These are phyloP conservation scores for Botrytis deweyae DNA, from an alignment of 2,329 filamentous ascomycete genomes.

Conservation along the genomic window DNA sequence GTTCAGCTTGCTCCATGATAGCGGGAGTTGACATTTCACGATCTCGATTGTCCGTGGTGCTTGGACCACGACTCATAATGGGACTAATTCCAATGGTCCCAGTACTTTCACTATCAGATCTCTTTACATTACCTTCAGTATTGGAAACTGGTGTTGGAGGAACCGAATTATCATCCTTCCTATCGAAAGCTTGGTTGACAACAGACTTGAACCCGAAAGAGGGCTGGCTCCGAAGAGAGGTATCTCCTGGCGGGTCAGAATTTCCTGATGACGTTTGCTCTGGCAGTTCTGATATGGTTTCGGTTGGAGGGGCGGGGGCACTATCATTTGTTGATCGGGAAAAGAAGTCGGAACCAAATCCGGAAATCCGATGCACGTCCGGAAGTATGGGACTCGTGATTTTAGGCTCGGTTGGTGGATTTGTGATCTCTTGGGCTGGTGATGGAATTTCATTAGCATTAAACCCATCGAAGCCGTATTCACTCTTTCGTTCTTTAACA, in stretches of 20 bases:
- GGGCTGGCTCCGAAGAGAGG: slow-evolving; percentile 50
- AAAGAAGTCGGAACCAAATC: slow-evolving; percentile 60
- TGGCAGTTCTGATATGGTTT: slow-evolving; percentile 2
- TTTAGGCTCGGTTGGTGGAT: slow-evolving; percentile 22
- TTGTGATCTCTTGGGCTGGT: slow-evolving; percentile 7
- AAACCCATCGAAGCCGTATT: slow-evolving; percentile 53
- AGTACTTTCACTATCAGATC: slow-evolving; percentile 63
- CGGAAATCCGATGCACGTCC: slow-evolving; percentile 57
- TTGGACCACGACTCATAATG: slow-evolving; percentile 58
- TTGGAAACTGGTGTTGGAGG: slow-evolving; percentile 52
- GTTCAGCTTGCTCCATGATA: slow-evolving; percentile 52
- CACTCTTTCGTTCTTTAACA: slow-evolving; percentile 58
- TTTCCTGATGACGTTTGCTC: background rate
- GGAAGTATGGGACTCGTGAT: slow-evolving; percentile 59
- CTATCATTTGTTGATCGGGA: slow-evolving; percentile 34
- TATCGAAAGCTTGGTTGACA: slow-evolving; percentile 65
- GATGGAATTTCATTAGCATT: slow-evolving; percentile 29
- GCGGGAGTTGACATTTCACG: slow-evolving; percentile 49
- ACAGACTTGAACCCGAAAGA: slow-evolving; percentile 58
- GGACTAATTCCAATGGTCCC: slow-evolving; percentile 53
- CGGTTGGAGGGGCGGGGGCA: slow-evolving; percentile 13
- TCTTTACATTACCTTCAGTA: slow-evolving; percentile 48
- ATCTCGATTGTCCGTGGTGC: slow-evolving; percentile 40
- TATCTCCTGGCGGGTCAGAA: slow-evolving; percentile 18
- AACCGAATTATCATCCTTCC: slow-evolving; percentile 50